phyloP scores from a whole-genome alignment of 495 filamentous ascomycete species.

The Neurospora sp. region DNA sequence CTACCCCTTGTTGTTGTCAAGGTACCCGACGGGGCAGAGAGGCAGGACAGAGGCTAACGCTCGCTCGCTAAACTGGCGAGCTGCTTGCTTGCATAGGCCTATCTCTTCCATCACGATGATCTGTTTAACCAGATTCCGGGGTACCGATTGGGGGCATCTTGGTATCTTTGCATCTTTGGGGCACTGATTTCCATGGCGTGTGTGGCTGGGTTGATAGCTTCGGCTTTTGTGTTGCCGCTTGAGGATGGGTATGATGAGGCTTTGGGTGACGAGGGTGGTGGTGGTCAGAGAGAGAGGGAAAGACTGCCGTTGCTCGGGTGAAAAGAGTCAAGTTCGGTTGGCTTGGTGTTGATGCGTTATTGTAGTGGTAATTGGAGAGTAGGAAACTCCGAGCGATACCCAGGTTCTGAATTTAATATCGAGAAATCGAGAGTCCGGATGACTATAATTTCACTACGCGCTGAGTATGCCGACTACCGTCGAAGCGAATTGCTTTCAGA shows the following conservation, averaged over 20 bases:
- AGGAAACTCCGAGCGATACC: background rate
- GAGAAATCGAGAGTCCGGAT: background rate
- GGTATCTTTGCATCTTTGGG: slow-evolving; percentile 65
- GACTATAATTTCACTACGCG: background rate
- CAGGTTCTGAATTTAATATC: background rate
- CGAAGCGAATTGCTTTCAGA: background rate
- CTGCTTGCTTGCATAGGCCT: slow-evolving; percentile 46
- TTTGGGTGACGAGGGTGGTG: slow-evolving; percentile 27
- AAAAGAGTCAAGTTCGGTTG: background rate
- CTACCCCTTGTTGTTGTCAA: background rate
- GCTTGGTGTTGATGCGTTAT: background rate
- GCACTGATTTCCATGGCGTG: slow-evolving; percentile 56
- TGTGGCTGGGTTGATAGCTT: slow-evolving; percentile 49
- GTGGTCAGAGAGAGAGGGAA: background rate
- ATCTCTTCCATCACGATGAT: slow-evolving; percentile 75
- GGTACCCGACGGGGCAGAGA: background rate
- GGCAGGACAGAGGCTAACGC: background rate
- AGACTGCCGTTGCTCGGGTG: background rate
- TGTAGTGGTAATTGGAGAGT: no score
- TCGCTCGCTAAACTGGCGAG: background rate
- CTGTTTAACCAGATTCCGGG: slow-evolving; percentile 64
- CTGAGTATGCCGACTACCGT: background rate
- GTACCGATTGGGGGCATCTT: slow-evolving; percentile 71
- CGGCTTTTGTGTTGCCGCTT: slow-evolving; percentile 56
- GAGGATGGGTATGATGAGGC: slow-evolving; percentile 51